phyloP scores from a whole-genome alignment of 2,329 filamentous ascomycete genomes.

The Ophiostoma angusticollis region DNA sequence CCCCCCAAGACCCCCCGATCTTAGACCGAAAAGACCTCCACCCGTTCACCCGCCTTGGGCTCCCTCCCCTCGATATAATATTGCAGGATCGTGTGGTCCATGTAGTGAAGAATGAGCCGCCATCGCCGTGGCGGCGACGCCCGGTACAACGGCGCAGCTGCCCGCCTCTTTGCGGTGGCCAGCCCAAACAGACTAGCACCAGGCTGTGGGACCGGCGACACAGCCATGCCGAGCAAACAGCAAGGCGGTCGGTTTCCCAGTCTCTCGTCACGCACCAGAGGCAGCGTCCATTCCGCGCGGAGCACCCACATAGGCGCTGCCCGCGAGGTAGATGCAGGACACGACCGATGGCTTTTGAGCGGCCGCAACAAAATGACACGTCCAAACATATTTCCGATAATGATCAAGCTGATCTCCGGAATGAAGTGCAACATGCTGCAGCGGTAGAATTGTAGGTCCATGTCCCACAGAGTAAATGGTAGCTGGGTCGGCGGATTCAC shows the following conservation, averaged over 20 bases:
- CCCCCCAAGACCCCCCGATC: no score
- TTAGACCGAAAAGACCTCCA: not conserved
- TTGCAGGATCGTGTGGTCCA: slow-evolving; percentile 54
- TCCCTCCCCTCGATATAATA: slow-evolving; percentile 44
- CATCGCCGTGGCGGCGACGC: slow-evolving; percentile 35
- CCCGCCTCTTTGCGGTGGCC: not conserved
- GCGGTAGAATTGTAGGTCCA: slow-evolving; percentile 25
- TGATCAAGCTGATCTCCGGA: slow-evolving; percentile 56
- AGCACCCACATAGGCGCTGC: slow-evolving; percentile 24
- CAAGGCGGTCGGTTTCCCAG: slow-evolving; percentile 29
- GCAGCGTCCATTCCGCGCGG: slow-evolving; percentile 41
- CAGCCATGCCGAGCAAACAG: slow-evolving; percentile 53
- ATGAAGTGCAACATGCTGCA: slow-evolving; percentile 52
- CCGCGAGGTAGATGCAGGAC: slow-evolving; percentile 10
- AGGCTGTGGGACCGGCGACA: slow-evolving; percentile 46
- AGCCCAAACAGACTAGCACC: slow-evolving; percentile 18
- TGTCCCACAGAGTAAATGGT: slow-evolving; percentile 18
- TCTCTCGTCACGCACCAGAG: slow-evolving; percentile 33
- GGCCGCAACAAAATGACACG: slow-evolving; percentile 49
- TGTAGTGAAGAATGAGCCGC: slow-evolving; percentile 59
- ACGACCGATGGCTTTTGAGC: slow-evolving; percentile 29
- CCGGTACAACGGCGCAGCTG: no score
- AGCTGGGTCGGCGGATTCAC: slow-evolving; percentile 20
- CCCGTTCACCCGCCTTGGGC: not conserved
- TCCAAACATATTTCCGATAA: slow-evolving; percentile 54